Evolutionary conservation across 192 early-diverging fungal species (phyloP).

Genomic region (Chytriomyces hyalinus): DNA sequence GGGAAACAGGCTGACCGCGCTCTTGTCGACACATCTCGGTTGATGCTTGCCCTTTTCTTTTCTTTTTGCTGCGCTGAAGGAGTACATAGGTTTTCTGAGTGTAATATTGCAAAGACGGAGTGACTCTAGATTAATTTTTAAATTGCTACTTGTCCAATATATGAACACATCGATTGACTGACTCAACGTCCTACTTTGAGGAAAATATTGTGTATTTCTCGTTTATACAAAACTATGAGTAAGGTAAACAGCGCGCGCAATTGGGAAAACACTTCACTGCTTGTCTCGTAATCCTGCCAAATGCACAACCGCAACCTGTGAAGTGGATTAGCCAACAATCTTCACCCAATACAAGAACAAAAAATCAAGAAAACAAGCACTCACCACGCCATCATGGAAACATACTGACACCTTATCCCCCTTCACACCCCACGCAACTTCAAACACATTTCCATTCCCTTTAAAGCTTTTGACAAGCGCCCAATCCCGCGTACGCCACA

Average conservation of each 20-base stretch:
- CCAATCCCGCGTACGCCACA: slow-evolving; percentile 66
- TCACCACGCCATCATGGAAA: slow-evolving; percentile 38
- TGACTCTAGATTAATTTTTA: too few species aligned
- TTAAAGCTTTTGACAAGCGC: slow-evolving; percentile 29
- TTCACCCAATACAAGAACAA: not conserved
- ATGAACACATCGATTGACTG: too few species aligned
- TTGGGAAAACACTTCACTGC: too few species aligned
- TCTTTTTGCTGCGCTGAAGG: too few species aligned
- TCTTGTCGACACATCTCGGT: too few species aligned
- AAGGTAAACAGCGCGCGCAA: not conserved
- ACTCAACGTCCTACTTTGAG: too few species aligned
- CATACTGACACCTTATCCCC: slow-evolving; percentile 39
- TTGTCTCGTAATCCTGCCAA: slow-evolving; percentile 14
- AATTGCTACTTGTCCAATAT: too few species aligned
- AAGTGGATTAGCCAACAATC: not conserved
- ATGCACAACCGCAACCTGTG: slow-evolving; percentile 18
- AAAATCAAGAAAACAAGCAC: slow-evolving; percentile 19
- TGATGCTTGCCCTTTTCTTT: too few species aligned
- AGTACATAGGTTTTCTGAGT: too few species aligned
- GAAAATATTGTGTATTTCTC: too few species aligned
- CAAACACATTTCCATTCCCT: slow-evolving; percentile 37
- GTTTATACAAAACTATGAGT: not conserved
- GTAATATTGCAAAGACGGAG: too few species aligned
- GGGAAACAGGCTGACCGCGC: too few species aligned
- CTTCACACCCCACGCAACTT: slow-evolving; percentile 40